These are phyloP conservation scores for Oryza australiensis DNA, from an alignment of 176 grass and related monocot species.

Conservation along the genomic window DNA sequence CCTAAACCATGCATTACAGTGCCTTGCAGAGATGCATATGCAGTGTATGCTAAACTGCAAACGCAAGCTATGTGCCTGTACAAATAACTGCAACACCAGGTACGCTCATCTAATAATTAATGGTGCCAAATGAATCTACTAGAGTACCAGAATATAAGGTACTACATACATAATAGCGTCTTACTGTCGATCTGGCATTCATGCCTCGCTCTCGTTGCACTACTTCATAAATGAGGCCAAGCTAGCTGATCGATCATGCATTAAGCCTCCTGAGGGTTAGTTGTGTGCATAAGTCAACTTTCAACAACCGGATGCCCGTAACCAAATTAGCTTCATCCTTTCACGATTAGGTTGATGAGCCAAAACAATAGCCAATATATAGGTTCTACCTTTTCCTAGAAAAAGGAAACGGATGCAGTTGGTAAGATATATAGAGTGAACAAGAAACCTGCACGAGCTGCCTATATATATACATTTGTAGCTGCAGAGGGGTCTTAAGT, in stretches of 20 bases:
- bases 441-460: no score
- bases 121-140: slow-evolving; percentile 23
- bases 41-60: neutral
- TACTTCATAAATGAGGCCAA: slow-evolving; percentile 27
- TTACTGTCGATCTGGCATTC: slow-evolving; percentile 14
- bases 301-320: slow-evolving; percentile 52
- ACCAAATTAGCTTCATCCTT: slow-evolving; percentile 14
- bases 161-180: neutral
- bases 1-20: neutral
- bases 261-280: slow-evolving; percentile 46
- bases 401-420: no score
- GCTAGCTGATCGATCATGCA: slow-evolving; percentile 20
- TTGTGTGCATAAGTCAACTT: slow-evolving; percentile 50
- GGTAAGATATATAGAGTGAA: no score
- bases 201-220: neutral
- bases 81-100: slow-evolving; percentile 1
- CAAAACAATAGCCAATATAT: slow-evolving; percentile 10
- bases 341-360: slow-evolving; percentile 39
- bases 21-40: neutral
- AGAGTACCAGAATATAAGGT: slow-evolving; percentile 40
- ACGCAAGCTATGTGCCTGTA: slow-evolving; percentile 22
- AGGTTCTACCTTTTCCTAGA: neutral
- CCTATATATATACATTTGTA: no score
- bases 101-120: slow-evolving; percentile 28
- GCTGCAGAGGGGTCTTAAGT: no score